Base-by-base conservation (phyloP, 2,329 filamentous ascomycete species). In the Xylaria hypoxylon region DNA sequence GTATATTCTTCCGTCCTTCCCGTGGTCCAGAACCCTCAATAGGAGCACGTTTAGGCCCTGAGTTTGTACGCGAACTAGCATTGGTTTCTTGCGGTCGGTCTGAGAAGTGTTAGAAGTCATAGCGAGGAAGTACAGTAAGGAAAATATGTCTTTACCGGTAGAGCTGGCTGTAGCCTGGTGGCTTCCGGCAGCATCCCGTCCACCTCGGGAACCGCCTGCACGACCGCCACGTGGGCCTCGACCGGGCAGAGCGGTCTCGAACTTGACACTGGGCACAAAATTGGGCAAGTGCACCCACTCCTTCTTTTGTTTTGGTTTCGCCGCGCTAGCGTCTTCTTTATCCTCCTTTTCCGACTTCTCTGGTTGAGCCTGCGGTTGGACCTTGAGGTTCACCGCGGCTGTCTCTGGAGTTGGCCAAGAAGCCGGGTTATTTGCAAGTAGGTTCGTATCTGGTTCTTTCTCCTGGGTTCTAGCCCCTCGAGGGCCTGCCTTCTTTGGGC, bases 321-420 rank as follows among this genome's bases (percentile, higher is more conserved):
- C 74, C 66, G 81, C 72, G 72, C 78, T 73, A 76, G 84, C 73
- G 61, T 88, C 81, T n/a, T 86, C 89, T 68, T 89, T 85, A 68
- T 92, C 90, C 51, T 88, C 85, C 13, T 85, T 84, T 24, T 87
- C 82, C 35, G 83, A 79, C 59, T 83, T 81, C 78, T 93, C 93
- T 62, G 90, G 85, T 59, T 88, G 84, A 1, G 84, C 80, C 78
- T 87, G 84, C 1, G 84, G 81, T 79, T 93, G 94, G 75, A 90
- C 90, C 80, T 92, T 92, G 68, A 92, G 87, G 72, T 96, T 93
- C 56, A 90, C 89, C 59, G 90, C 88, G 1, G 90, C 91, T 56
- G 85, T 90, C 72, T 97, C 93, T 0, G 94, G 94, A 2, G 95
- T 98, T 17, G 96, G 96, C 96, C 96, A 99, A 22, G 89, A 89